Conservation (phyloP, 225 moss, liverwort and hornwort genomes). For the Polytrichum formosum region DNA sequence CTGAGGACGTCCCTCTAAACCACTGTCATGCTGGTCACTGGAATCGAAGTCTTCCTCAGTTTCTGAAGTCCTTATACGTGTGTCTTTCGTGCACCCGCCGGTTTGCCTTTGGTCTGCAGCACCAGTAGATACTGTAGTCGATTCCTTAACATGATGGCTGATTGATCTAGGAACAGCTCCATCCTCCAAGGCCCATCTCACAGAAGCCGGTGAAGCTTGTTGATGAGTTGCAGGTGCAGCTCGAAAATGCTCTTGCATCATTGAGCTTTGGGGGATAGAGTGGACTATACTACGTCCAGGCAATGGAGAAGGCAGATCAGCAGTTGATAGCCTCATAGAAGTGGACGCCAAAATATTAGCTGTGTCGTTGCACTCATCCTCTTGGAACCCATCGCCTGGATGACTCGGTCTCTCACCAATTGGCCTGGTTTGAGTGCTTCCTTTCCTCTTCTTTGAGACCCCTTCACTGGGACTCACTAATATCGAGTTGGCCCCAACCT, state of each 20-base stretch:
- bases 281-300: slow-evolving; percentile 26
- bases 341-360: slow-evolving; percentile 38
- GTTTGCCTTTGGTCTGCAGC: slow-evolving; percentile 32
- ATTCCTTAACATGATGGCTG: slow-evolving; percentile 34
- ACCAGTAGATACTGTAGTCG: slow-evolving; percentile 14
- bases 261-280: slow-evolving; percentile 26
- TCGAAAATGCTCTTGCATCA: slow-evolving; percentile 28
- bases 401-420: slow-evolving; percentile 31
- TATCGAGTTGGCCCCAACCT: slow-evolving; percentile 34
- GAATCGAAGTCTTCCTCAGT: slow-evolving; percentile 31
- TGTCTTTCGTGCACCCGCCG: slow-evolving; percentile 18
- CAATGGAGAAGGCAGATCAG: slow-evolving; percentile 34
- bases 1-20: slow-evolving; percentile 37
- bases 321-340: slow-evolving; percentile 27
- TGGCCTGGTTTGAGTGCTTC: slow-evolving; percentile 32
- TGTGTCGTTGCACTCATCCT: slow-evolving; percentile 56
- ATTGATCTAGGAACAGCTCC: slow-evolving; percentile 17
- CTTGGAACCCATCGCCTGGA: slow-evolving; percentile 25
- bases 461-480: slow-evolving; percentile 51
- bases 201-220: slow-evolving; percentile 23
- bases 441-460: slow-evolving; percentile 54
- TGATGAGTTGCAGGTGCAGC: slow-evolving; percentile 24
- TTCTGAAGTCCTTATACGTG: slow-evolving; percentile 21
- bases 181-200: slow-evolving; percentile 31
- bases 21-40: slow-evolving; percentile 51